Base-by-base conservation (phyloP, 345 rosid genomes). In the Salix exigua region DNA sequence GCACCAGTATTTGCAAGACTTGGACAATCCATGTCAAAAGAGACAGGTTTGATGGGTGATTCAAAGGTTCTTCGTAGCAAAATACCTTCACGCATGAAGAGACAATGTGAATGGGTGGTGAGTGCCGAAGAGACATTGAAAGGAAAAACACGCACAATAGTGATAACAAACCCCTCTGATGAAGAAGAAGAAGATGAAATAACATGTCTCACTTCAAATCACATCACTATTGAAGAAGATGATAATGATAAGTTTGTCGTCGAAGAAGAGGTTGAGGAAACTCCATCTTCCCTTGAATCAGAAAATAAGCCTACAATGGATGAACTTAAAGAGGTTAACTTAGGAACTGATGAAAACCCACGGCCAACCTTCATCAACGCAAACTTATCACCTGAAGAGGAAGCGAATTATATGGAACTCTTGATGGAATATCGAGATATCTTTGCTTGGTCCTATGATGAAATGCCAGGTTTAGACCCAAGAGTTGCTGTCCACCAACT, bases 281-380 rank as follows among this genome's bases (percentile, higher is more conserved):
- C 63, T 66, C 48, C 65, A 6, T 31, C 37, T 17, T 14, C 21
- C 2, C 11, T 75, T 4, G 66, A 75, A 26, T 72, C 23, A 46
- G 10, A 48, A 6, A 26, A 37, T 8, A 25, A 75, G 18, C 30
- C 72, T n/a, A 75, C 19, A 23, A 14, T 75, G 1, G 53, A 75
- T 14, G 66, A 66, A 14, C 18, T 75, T 2, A 75, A 67, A 14
- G 73, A 75, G 37, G 50, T 75, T 23, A 31, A 67, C 35, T 30
- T 75, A 0, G 65, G 71, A 5, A 65, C 33, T 11, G 7, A 0
- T 6, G 50, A 65, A 16, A 18, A 75, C 13, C 51, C 42, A 11
- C 0, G 23, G 19, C 78, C 66, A 1, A 66, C 48, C 0, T 75
- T 75, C 30, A 6, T 66, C 5, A 48, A 50, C 6, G 23, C 48